Evolutionary conservation across 1,284 basidiomycete species (phyloP).

Genomic region (Ganoderma boninense): DNA sequence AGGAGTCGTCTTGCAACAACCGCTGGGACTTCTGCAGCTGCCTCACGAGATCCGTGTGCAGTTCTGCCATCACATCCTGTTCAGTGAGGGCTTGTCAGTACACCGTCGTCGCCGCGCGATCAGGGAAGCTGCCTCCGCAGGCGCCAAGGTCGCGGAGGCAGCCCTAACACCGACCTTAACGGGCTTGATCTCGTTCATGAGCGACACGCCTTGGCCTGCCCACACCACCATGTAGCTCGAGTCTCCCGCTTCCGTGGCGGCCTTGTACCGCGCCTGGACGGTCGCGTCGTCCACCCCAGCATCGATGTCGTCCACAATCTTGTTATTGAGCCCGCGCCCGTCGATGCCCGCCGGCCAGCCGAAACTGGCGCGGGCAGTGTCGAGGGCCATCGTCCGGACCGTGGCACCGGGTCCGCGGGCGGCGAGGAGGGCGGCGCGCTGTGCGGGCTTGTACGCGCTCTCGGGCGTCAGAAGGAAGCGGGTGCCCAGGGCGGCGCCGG

Average conservation of each 20-base stretch:
- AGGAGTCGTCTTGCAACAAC: slow-evolving; percentile 22
- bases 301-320: slow-evolving; percentile 66
- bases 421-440: slow-evolving; percentile 62
- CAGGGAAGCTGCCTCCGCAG: background rate
- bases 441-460: slow-evolving; percentile 62
- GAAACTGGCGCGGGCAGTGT: slow-evolving; percentile 62
- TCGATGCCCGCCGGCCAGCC: slow-evolving; percentile 77
- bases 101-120: slow-evolving; percentile 18
- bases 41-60: slow-evolving; percentile 31
- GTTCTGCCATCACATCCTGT: slow-evolving; percentile 29
- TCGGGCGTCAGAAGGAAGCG: slow-evolving; percentile 76
- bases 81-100: slow-evolving; percentile 3
- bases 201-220: slow-evolving; percentile 74
- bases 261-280: slow-evolving; percentile 53
- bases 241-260: slow-evolving; percentile 55
- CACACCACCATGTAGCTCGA: slow-evolving; percentile 66
- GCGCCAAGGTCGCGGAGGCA: background rate
- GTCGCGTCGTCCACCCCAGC: slow-evolving; percentile 54
- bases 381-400: slow-evolving; percentile 73
- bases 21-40: slow-evolving; percentile 22
- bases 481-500: slow-evolving; percentile 74
- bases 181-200: slow-evolving; percentile 60
- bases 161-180: slow-evolving; percentile 55
- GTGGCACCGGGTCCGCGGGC: slow-evolving; percentile 56
- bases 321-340: slow-evolving; percentile 66